Conservation (phyloP, 345 rosid genomes). For the Microthlaspi erraticum region DNA sequence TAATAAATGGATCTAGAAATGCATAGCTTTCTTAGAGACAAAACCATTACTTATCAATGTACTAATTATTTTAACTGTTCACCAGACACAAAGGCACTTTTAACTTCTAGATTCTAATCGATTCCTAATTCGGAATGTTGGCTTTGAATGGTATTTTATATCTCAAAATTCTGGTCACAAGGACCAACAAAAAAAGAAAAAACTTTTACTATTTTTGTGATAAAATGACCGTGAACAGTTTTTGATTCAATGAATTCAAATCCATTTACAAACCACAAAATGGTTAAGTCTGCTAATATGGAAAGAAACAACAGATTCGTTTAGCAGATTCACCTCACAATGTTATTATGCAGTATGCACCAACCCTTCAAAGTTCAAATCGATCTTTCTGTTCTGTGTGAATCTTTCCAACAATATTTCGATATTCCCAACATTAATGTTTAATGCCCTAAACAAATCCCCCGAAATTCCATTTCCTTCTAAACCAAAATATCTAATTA, state of each 20-base stretch:
- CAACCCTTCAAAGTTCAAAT: constrained; percentile 4
- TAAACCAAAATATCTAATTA: constrained; percentile 22
- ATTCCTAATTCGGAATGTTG: constrained; percentile 22
- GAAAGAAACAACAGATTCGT: background rate
- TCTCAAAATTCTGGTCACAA: background rate
- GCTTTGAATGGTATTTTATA: background rate
- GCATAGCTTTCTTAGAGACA: background rate
- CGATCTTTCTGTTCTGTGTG: background rate
- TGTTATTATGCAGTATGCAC: constrained; percentile 23
- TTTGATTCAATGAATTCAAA: constrained; percentile 3
- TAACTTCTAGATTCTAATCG: background rate
- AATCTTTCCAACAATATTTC: constrained; percentile 18
- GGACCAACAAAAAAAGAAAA: background rate
- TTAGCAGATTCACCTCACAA: constrained; percentile 15
- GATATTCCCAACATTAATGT: constrained; percentile 21
- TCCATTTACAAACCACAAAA: constrained; percentile 12
- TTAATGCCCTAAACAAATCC: constrained; percentile 26
- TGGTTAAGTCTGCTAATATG: background rate
- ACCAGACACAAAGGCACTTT: background rate
- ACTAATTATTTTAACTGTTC: background rate
- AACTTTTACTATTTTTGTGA: background rate
- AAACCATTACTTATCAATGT: background rate
- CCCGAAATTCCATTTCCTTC: constrained; percentile 17
- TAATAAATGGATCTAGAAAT: background rate
- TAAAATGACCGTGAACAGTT: background rate